Conservation (phyloP, 2,329 filamentous ascomycete species). For the Shiraia bambusicola region DNA sequence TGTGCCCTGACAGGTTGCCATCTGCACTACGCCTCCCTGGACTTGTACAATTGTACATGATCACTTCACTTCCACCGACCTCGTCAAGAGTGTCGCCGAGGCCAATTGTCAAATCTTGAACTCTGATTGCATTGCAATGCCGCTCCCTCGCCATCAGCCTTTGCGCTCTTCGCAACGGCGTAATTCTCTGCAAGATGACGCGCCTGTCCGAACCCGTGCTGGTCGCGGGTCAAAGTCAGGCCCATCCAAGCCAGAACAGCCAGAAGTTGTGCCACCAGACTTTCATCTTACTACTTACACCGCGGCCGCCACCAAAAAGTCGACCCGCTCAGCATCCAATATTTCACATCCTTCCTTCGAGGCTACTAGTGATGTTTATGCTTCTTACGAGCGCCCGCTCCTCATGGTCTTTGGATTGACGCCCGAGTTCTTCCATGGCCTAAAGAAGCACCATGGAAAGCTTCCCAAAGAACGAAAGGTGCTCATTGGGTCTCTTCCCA, state of each 20-base stretch:
- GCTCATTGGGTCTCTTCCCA: conserved; percentile 14
- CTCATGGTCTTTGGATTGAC: conserved; percentile 40
- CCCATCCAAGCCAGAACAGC: conserved; percentile 29
- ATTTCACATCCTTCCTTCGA: conserved; percentile 37
- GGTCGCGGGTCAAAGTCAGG: conserved; percentile 36
- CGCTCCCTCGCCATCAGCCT: conserved; percentile 26
- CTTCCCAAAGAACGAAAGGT: conserved; percentile 26
- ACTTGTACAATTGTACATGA: conserved; percentile 28
- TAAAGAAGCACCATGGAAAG: conserved; percentile 33
- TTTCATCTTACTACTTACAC: conserved; percentile 28
- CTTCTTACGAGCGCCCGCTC: conserved; percentile 34
- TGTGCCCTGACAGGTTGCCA: conserved; percentile 35
- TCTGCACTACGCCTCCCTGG: conserved; percentile 39
- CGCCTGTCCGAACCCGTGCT: conserved; percentile 36
- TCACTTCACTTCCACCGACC: no score
- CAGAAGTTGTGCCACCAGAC: conserved; percentile 28
- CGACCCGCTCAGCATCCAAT: conserved; percentile 41
- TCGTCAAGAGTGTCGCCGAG: conserved; percentile 1
- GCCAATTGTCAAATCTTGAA: conserved; percentile 9
- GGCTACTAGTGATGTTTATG: conserved; percentile 31
- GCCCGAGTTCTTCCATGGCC: conserved; percentile 34
- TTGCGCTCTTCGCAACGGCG: conserved; percentile 34
- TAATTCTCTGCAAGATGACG: conserved; percentile 37
- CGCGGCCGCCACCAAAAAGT: conserved; percentile 33
- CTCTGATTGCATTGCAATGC: conserved; percentile 21